Conservation (phyloP, 78 protist genomes). For the Dictyostelium purpureum region DNA sequence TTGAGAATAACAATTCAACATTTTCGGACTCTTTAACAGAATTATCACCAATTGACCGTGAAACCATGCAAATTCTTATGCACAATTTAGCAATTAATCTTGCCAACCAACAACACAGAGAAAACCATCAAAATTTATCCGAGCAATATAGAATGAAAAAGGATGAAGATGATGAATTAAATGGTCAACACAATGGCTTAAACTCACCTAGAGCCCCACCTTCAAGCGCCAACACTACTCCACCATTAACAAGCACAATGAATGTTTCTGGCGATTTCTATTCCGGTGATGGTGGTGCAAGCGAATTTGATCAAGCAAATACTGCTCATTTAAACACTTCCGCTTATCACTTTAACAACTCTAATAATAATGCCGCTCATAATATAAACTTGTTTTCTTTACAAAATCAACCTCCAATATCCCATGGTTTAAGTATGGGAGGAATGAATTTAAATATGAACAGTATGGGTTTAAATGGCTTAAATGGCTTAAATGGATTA, state of each 20-base stretch:
- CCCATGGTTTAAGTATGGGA: not conserved
- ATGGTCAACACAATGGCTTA: not conserved
- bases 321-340: not conserved
- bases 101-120: slow-evolving; percentile 69
- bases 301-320: not conserved
- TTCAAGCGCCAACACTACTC: not conserved
- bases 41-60: slow-evolving; percentile 48
- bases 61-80: slow-evolving; percentile 71
- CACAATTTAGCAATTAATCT: slow-evolving; percentile 77
- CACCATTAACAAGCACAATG: not conserved
- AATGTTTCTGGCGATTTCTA: slow-evolving; percentile 1
- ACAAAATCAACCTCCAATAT: not conserved
- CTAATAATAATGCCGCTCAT: not conserved
- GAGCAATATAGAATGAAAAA: slow-evolving; percentile 39
- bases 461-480: not conserved
- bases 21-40: slow-evolving; percentile 23
- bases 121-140: slow-evolving; percentile 27
- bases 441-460: not conserved
- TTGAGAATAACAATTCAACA: slow-evolving; percentile 36
- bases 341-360: not conserved
- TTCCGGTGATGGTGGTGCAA: not conserved
- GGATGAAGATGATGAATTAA: slow-evolving; percentile 29
- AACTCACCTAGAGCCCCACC: too few species aligned
- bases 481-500: slow-evolving; percentile 8
- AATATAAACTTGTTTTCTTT: not conserved